Percentiles rank a stretch among this genome's conserved stretches.
phyloP scores from a whole-genome alignment of 2,329 filamentous ascomycete species.

The Bretziella fagacearum region DNA sequence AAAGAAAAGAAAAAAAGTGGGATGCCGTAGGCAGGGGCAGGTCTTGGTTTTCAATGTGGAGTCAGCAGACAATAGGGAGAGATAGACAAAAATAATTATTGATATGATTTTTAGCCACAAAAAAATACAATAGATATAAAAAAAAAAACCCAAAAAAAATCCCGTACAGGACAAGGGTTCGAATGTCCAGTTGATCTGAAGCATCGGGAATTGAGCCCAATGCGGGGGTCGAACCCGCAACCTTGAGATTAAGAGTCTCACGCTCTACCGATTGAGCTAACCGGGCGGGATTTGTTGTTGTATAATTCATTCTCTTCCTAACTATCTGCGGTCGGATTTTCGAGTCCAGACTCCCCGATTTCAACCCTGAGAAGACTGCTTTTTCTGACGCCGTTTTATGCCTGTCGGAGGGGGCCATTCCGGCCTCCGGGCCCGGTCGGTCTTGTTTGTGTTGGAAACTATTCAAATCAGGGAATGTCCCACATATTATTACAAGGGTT shows the following conservation, averaged over 20 bases:
- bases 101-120: too few relatives aligned
- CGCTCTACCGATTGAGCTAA: slow-evolving; percentile 58
- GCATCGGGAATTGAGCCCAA: slow-evolving; percentile 17
- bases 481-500: background rate
- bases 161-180: background rate
- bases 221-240: slow-evolving; percentile 27
- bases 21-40: background rate
- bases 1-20: too few relatives aligned
- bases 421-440: too few relatives aligned
- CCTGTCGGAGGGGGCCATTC: too few relatives aligned
- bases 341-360: too few relatives aligned
- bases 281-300: slow-evolving; percentile 30
- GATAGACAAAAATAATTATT: background rate
- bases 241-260: slow-evolving; percentile 47
- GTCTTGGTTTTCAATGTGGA: background rate
- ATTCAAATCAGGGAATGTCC: background rate
- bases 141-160: slow-evolving; percentile 1
- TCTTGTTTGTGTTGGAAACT: too few relatives aligned
- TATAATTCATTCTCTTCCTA: too few relatives aligned
- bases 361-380: too few relatives aligned
- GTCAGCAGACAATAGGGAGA: background rate
- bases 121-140: background rate
- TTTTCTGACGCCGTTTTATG: too few relatives aligned
- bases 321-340: too few relatives aligned
- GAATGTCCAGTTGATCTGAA: slow-evolving; percentile 12